A percentile compares a stretch with the other conserved stretches of the same genome.
Evolutionary conservation across 1,139 yeast species (phyloP).

Genomic region (Tardiomyces blankii): DNA sequence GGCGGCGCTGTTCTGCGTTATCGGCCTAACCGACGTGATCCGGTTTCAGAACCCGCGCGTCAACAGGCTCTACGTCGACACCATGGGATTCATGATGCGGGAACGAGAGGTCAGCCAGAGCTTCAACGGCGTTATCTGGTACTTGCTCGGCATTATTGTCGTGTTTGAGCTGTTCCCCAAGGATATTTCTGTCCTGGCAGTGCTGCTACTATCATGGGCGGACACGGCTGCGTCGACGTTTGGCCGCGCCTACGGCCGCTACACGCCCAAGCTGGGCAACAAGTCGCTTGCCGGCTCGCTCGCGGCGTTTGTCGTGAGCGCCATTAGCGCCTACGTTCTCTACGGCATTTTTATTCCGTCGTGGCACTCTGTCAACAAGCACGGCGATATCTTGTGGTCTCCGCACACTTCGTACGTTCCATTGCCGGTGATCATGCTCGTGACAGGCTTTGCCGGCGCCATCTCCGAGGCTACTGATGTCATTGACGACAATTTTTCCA

Average conservation of each 20-base stretch:
- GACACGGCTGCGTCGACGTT: conserved; percentile 95
- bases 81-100: conserved; percentile 74
- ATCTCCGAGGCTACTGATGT: conserved; percentile 75
- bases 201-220: conserved; percentile 84
- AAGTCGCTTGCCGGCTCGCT: conserved; percentile 83
- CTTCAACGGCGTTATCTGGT: conserved; percentile 81
- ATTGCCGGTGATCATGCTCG: conserved; percentile 40
- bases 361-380: conserved; percentile 38
- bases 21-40: conserved; percentile 55
- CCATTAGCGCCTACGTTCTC: conserved; percentile 48
- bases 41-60: conserved; percentile 52
- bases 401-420: conserved; percentile 46
- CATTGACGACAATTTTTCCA: conserved; percentile 63
- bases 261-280: conserved; percentile 65
- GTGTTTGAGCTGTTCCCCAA: conserved; percentile 65
- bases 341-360: conserved; percentile 65
- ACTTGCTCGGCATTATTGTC: conserved; percentile 61
- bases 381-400: conserved; percentile 53
- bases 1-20: conserved; percentile 38
- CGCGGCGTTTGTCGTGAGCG: conserved; percentile 77
- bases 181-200: conserved; percentile 69
- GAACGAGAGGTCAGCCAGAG: conserved; percentile 49
- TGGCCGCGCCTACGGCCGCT: conserved; percentile 74
- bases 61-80: conserved; percentile 52
- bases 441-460: conserved; percentile 75